Conservation (phyloP, 179 eudicot species). For the Patellifolia procumbens region DNA sequence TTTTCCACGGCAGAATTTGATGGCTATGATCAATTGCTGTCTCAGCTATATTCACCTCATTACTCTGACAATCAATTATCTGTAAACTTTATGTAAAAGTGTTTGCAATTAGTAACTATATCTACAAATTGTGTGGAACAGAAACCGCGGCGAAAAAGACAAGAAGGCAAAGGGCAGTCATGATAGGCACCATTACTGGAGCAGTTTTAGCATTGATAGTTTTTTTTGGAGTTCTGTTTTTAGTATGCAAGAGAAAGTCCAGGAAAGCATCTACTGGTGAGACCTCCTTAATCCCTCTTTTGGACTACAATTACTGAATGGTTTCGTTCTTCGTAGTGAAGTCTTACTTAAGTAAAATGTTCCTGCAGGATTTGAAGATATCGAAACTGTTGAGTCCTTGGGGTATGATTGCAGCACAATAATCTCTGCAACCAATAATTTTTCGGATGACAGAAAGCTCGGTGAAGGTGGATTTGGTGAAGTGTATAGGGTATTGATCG, state of each 20-base stretch:
- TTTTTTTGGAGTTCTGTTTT: constrained; percentile 14
- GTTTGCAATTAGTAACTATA: neutral
- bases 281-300: neutral
- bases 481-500: constrained; percentile 30
- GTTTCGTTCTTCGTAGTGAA: neutral
- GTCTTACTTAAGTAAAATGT: neutral
- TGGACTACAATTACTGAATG: neutral
- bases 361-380: constrained; percentile 33
- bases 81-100: neutral
- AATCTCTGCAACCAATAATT: constrained; percentile 34
- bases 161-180: constrained; percentile 11
- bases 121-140: constrained; percentile 9
- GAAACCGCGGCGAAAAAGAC: neutral
- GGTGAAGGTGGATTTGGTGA: constrained; percentile 52
- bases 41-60: neutral
- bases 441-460: constrained; percentile 35
- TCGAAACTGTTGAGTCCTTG: constrained; percentile 32
- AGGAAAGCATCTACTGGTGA: constrained; percentile 24
- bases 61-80: neutral
- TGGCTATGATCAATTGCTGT: neutral
- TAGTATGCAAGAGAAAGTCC: constrained; percentile 17
- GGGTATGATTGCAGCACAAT: constrained; percentile 29
- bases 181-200: constrained; percentile 14
- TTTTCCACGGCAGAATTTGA: neutral
- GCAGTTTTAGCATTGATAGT: constrained; percentile 15